phyloP scores from a whole-genome alignment of 2,329 filamentous ascomycete genomes.

The Phyllosticta ampelicida region DNA sequence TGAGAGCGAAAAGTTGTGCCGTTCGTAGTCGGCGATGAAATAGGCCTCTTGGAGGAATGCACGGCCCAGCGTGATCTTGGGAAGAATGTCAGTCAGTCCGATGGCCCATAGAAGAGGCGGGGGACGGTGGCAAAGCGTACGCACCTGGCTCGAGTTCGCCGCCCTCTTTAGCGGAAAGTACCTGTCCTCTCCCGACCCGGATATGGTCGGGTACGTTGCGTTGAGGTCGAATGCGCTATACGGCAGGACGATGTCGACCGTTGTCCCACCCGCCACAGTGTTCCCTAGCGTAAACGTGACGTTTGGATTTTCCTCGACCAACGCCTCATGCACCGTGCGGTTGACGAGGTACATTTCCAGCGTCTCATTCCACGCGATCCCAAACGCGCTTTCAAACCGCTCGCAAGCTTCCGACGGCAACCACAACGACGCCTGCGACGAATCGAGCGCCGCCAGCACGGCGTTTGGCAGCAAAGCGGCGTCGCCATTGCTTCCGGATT shows the following conservation, averaged over 20 bases:
- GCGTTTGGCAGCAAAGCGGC: not conserved
- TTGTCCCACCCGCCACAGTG: not conserved
- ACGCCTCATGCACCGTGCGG: conserved; percentile 23
- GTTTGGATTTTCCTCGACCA: conserved; percentile 23
- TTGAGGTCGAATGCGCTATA: conserved; percentile 4
- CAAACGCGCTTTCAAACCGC: conserved; percentile 30
- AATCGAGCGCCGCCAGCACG: not conserved
- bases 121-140: too few relatives aligned
- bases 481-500: not conserved
- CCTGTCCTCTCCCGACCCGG: not conserved
- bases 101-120: not conserved
- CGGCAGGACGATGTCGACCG: conserved; percentile 2
- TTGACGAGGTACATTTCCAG: conserved; percentile 31
- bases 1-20: conserved; percentile 20
- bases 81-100: not conserved
- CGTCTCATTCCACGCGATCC: conserved; percentile 26
- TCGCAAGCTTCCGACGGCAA: conserved; percentile 25
- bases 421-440: conserved; percentile 12
- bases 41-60: conserved; percentile 29
- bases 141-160: conserved; percentile 23
- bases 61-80: conserved; percentile 18
- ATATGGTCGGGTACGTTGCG: not conserved
- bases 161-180: conserved; percentile 31
- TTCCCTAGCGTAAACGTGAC: conserved; percentile 1
- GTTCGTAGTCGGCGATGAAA: conserved; percentile 27